Percentiles rank a stretch among this genome's conserved stretches.
Conservation (phyloP, 768 basidiomycete genomes). For the Sistotremastrum suecicum region DNA sequence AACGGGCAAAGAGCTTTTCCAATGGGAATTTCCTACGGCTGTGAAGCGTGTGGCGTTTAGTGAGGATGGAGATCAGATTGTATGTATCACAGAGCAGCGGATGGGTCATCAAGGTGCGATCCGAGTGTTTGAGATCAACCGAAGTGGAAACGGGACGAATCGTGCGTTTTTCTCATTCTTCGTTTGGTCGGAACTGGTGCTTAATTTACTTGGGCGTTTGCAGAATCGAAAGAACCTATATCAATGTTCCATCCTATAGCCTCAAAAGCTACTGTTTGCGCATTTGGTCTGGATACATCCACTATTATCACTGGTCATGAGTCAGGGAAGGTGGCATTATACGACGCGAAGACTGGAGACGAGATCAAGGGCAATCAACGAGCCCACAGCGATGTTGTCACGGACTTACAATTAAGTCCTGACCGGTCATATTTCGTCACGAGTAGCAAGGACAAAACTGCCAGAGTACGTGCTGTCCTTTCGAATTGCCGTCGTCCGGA, state of each 20-base stretch:
- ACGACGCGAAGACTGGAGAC: constrained; percentile 78
- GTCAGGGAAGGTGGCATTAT: constrained; percentile 87
- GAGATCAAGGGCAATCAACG: constrained; percentile 75
- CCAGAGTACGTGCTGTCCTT: constrained; percentile 45
- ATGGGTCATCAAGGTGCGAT: constrained; percentile 89
- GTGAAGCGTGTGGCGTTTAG: constrained; percentile 93
- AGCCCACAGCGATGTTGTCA: constrained; percentile 76
- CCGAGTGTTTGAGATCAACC: constrained; percentile 77
- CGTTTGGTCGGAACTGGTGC: no score
- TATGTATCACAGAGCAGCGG: constrained; percentile 94
- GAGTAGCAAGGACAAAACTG: constrained; percentile 92
- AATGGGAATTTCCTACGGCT: constrained; percentile 97
- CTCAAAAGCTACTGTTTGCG: constrained; percentile 93
- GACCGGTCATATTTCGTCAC: constrained; percentile 95
- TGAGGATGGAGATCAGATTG: constrained; percentile 67
- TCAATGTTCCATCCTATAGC: constrained; percentile 80
- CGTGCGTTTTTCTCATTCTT: constrained; percentile 38
- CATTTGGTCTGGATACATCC: constrained; percentile 68
- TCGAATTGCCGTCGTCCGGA: neutral
- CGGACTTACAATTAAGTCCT: constrained; percentile 81
- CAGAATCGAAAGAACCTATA: constrained; percentile 65
- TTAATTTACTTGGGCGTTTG: no score
- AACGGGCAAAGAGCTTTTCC: constrained; percentile 83
- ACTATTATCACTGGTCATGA: constrained; percentile 91
- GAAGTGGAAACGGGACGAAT: constrained; percentile 63